Evolutionary conservation across 768 basidiomycete species (phyloP).

Genomic region (Guyanaporus albipodus): DNA sequence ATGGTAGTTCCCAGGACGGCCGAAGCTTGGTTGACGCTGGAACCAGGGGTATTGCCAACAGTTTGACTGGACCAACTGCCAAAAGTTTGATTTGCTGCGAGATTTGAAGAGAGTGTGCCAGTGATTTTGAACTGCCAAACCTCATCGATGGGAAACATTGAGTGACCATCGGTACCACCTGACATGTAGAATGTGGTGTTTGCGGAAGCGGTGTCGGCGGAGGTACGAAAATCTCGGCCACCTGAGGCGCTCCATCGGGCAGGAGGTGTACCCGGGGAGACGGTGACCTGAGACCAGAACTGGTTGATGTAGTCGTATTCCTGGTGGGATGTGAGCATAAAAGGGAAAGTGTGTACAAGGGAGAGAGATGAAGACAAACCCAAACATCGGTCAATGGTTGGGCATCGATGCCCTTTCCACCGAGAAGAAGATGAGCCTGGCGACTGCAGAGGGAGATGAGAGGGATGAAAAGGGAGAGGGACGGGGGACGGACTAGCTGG

Average conservation of each 20-base stretch:
- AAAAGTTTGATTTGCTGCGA: slow-evolving; percentile 39
- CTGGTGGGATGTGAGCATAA: slow-evolving; percentile 34
- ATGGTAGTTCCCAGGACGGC: slow-evolving; percentile 52
- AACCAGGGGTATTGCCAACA: slow-evolving; percentile 32
- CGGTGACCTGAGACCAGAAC: slow-evolving; percentile 65
- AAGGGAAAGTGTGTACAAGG: neutral
- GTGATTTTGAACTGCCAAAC: slow-evolving; percentile 69
- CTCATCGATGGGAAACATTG: slow-evolving; percentile 50
- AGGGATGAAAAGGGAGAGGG: slow-evolving; percentile 9
- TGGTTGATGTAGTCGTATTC: slow-evolving; percentile 73
- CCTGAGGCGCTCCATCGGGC: slow-evolving; percentile 71
- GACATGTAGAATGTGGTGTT: slow-evolving; percentile 73
- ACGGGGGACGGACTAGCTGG: slow-evolving; percentile 65
- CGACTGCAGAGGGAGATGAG: slow-evolving; percentile 46
- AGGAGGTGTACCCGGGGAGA: slow-evolving; percentile 53
- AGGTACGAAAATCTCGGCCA: slow-evolving; percentile 60
- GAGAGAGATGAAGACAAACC: slow-evolving; percentile 43
- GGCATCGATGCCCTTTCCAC: slow-evolving; percentile 57
- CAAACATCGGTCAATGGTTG: slow-evolving; percentile 64
- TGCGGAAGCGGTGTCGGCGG: slow-evolving; percentile 28
- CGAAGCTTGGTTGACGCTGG: slow-evolving; percentile 49
- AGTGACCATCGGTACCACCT: slow-evolving; percentile 59
- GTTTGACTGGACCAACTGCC: slow-evolving; percentile 60
- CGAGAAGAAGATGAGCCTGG: slow-evolving; percentile 67
- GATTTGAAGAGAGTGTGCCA: slow-evolving; percentile 69